Evolutionary conservation across 1,139 yeast genomes (phyloP).

Genomic region (Geotrichum siamense): DNA sequence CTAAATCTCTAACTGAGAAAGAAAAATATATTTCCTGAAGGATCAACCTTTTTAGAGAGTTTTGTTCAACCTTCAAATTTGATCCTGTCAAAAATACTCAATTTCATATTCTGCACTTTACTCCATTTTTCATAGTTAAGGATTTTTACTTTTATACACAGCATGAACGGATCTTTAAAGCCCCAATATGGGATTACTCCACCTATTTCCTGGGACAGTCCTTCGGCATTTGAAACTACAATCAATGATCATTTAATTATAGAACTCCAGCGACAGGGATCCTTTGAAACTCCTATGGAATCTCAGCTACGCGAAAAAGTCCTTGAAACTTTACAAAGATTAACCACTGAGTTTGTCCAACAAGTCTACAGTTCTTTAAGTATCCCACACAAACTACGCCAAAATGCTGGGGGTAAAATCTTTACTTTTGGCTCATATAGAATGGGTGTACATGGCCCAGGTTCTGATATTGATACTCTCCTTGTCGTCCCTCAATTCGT

Average conservation of each 20-base stretch:
- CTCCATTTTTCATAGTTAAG: background rate
- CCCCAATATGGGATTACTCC: constrained; percentile 65
- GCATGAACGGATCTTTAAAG: too few relatives aligned
- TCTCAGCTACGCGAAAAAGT: constrained; percentile 73
- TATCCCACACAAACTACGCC: constrained; percentile 95
- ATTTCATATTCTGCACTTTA: background rate
- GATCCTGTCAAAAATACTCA: too few relatives aligned
- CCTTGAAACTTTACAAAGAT: constrained; percentile 56
- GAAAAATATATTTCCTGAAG: too few relatives aligned
- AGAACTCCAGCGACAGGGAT: constrained; percentile 71
- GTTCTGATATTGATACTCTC: constrained; percentile 91
- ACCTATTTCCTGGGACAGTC: constrained; percentile 76
- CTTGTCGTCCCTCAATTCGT: constrained; percentile 95
- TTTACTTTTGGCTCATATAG: constrained; percentile 93
- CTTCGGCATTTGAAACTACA: constrained; percentile 68
- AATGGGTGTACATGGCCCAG: constrained; percentile 94
- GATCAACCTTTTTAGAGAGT: too few relatives aligned
- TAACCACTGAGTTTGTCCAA: constrained; percentile 75
- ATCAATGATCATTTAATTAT: constrained; percentile 67
- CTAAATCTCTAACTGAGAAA: too few relatives aligned
- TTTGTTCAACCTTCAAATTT: too few relatives aligned
- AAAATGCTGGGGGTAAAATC: constrained; percentile 92
- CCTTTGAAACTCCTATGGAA: constrained; percentile 80
- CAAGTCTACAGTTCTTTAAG: constrained; percentile 69
- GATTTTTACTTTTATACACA: too few relatives aligned